Percentiles rank a stretch among this genome's conserved stretches.
phyloP scores from a whole-genome alignment of 495 filamentous ascomycete genomes.

The Aspergillus kassunensis region DNA sequence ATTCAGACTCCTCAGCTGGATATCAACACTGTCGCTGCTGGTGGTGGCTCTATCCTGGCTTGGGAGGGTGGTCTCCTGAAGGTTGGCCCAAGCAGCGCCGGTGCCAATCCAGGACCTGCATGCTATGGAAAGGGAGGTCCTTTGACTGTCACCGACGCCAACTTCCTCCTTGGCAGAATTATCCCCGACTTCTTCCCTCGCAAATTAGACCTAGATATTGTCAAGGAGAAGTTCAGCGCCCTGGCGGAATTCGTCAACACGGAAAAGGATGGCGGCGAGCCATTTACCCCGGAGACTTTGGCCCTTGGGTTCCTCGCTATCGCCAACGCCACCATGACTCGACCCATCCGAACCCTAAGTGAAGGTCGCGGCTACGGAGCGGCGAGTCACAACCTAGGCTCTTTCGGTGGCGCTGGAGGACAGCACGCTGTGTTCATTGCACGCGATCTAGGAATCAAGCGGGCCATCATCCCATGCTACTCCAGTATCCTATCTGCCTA shows the following conservation, averaged over 20 bases:
- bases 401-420: slow-evolving; percentile 92
- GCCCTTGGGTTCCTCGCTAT: slow-evolving; percentile 78
- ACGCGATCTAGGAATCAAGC: slow-evolving; percentile 76
- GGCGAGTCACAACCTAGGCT: slow-evolving; percentile 81
- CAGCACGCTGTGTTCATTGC: slow-evolving; percentile 97
- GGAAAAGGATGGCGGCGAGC: slow-evolving; percentile 32
- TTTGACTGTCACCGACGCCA: slow-evolving; percentile 85
- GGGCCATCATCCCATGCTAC: slow-evolving; percentile 87
- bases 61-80: slow-evolving; percentile 85
- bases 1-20: slow-evolving; percentile 89
- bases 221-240: slow-evolving; percentile 64
- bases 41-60: slow-evolving; percentile 79
- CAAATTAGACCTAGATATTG: slow-evolving; percentile 69
- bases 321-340: slow-evolving; percentile 93
- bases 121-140: slow-evolving; percentile 90
- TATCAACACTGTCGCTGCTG: slow-evolving; percentile 91
- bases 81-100: slow-evolving; percentile 82
- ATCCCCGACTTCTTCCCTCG: slow-evolving; percentile 82
- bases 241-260: slow-evolving; percentile 70
- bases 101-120: slow-evolving; percentile 81
- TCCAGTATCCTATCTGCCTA: slow-evolving; percentile 95
- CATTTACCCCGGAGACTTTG: slow-evolving; percentile 71
- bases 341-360: slow-evolving; percentile 87
- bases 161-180: slow-evolving; percentile 76
- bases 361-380: slow-evolving; percentile 94